These are phyloP conservation scores for Atkinsonella hypoxylon DNA, from an alignment of 2,329 filamentous ascomycete species.

Conservation along the genomic window DNA sequence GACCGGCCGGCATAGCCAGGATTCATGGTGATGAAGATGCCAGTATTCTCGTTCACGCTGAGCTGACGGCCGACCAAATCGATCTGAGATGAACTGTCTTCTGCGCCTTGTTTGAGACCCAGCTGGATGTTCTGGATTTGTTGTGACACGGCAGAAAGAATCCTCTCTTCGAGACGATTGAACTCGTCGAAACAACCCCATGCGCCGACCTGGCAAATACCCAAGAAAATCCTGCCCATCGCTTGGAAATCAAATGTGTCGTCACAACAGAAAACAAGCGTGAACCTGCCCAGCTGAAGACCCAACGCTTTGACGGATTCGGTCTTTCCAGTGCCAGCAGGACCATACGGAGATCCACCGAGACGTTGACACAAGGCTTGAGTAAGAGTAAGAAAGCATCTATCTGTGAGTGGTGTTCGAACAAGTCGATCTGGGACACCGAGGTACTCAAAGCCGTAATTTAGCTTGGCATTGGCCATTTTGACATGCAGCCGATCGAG, in stretches of 20 bases:
- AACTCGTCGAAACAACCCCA: conserved; percentile 99
- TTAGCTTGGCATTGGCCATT: conserved; percentile 92
- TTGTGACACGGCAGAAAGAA: conserved; percentile 94
- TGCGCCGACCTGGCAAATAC: conserved; percentile 96
- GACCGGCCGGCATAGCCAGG: conserved; percentile 96
- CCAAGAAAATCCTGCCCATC: conserved; percentile 98
- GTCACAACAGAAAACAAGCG: conserved; percentile 97
- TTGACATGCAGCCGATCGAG: conserved; percentile 75
- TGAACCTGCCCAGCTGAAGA: conserved; percentile 92
- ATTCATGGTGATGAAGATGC: conserved; percentile 99
- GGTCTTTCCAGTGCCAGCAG: conserved; percentile 95
- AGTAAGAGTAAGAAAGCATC: conserved; percentile 95
- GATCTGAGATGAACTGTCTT: conserved; percentile 78
- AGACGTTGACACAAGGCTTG: conserved; percentile 91
- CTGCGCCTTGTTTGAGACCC: conserved; percentile 72
- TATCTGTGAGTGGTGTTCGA: conserved; percentile 89
- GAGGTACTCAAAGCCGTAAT: conserved; percentile 96
- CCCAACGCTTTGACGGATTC: conserved; percentile 98
- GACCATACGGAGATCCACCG: conserved; percentile 93
- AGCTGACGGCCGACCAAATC: conserved; percentile 88
- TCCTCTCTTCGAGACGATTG: conserved; percentile 95
- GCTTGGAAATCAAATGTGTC: conserved; percentile 99
- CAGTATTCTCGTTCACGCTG: conserved; percentile 81
- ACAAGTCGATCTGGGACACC: conserved; percentile 94
- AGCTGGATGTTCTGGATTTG: conserved; percentile 99